Base-by-base conservation (phyloP, 768 basidiomycete species). In the Hericium rajendrae region DNA sequence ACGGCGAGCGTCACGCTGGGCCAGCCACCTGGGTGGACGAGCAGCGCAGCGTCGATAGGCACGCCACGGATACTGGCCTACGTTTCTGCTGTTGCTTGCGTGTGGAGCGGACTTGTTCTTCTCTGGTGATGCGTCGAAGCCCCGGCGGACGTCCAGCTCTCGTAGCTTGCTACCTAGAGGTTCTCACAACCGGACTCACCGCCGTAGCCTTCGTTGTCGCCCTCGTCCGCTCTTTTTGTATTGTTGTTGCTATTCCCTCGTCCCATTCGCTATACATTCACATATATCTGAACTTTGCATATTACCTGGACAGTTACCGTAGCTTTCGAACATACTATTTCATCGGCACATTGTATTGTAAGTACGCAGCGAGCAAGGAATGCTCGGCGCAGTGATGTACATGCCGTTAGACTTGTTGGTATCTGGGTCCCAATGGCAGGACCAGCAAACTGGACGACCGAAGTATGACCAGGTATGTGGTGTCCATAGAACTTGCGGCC, bases 1-100 rank as follows among this genome's bases (percentile, higher is more conserved):
- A 60, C 72, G 57, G 72, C 80, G 2, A 73, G 77, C 20, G 72
- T 82, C 8, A 74, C 76, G 8, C 77, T 91, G 11, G 88, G 89
- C 9, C 64, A 77, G 37, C 86, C 86, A 12, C 83, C 86, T 16
- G 82, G 85, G 22, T 81, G 2, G 20, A 46, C 18, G 9, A 57
- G 60, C 10, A 37, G 38, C 13, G 13, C 48, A 39, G 38, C 16
- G 24, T 11, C 12, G 28, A 49, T 16, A 20, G 41, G 51, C 28
- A 39, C 18, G 26, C 56, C 46, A 10, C 39, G 18, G 24, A 20
- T 15, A 5, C 24, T 54, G 32, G 32, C 4, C 8, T 48, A 41
- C 55, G 0, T 57, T 20, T 38, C 55, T 13, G 12, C 39, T 8
- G 40, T 52, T 55, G 54, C 38, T 46, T 55, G 32, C 24, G 28